Base-by-base conservation (phyloP, 108 stramenopile species). In the Nitzschia inconspicua region DNA sequence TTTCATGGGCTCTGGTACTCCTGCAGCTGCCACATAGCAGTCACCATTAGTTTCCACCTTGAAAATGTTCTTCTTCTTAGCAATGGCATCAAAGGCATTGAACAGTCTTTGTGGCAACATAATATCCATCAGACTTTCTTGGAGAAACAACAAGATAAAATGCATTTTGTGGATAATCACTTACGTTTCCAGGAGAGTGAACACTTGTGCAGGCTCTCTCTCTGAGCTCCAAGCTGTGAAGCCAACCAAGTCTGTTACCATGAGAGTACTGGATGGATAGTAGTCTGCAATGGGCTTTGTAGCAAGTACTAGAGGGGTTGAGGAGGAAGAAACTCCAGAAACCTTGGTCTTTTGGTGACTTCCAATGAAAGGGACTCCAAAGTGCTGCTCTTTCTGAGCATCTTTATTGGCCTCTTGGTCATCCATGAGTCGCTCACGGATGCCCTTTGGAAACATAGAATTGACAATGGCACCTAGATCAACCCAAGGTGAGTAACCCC, bases 31-130 rank as follows among this genome's bases (percentile, higher is more conserved):
- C 35, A 65, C 50, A 6, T 49, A 65, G 9, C 50, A 55, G 47
- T 81, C 79, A 10, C 79, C 79, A 48, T 77, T 76, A 0, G 75
- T 76, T 36, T 80, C 79, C 18, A 80, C 68, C 44, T 81, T 81
- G 65, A 77, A 81, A 0, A 81, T 69, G 31, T 62, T 47, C 36
- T 73, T 63, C 42, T 54, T 52, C 25, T 29, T 48, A 19, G 76
- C 69, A 32, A 80, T 44, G 8, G 35, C 67, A 35, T 80, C 79
- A 47, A 80, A 77, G 13, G 51, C 60, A 20, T 16, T 29, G 55
- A 73, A 80, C 48, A 80, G 53, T 13, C 54, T n/a, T n/a, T n/a
- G n/a, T n/a, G n/a, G n/a, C n/a, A n/a, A n/a, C n/a, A n/a, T n/a
- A n/a, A n/a, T n/a, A n/a, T n/a, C n/a, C n/a, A n/a, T n/a, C n/a